Conservation (phyloP, 352 stramenopile species). For the Thalassiosira pacifica region DNA sequence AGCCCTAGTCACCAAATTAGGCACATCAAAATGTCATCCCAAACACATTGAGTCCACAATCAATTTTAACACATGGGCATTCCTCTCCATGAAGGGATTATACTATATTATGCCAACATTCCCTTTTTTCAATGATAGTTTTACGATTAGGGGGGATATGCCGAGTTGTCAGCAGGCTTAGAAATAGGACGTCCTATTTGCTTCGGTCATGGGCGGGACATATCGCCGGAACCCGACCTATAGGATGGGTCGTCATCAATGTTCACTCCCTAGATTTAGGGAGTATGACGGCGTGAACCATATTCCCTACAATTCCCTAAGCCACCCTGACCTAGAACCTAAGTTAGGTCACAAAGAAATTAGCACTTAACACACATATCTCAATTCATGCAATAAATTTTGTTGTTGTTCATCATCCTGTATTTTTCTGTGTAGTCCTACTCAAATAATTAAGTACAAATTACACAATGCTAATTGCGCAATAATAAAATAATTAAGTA, state of each 20-base stretch:
- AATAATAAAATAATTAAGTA: too few species aligned
- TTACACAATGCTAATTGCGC: too few species aligned
- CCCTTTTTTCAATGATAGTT: constrained; percentile 61
- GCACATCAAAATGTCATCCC: constrained; percentile 53
- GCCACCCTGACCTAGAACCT: neutral
- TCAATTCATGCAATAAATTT: too few species aligned
- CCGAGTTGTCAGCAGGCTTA: too few species aligned
- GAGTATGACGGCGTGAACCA: neutral
- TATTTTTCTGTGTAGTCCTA: too few species aligned
- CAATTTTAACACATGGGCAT: constrained; percentile 66
- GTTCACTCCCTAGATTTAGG: too few species aligned
- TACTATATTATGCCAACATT: constrained; percentile 58
- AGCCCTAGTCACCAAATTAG: constrained; percentile 67
- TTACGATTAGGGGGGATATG: constrained; percentile 64
- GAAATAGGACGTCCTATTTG: too few species aligned
- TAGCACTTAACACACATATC: neutral
- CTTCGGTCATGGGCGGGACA: too few species aligned
- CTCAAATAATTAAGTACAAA: too few species aligned
- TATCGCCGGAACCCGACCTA: too few species aligned
- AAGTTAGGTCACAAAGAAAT: neutral
- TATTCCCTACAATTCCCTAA: neutral
- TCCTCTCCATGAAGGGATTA: constrained; percentile 62
- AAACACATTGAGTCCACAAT: constrained; percentile 71
- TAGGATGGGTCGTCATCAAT: too few species aligned
- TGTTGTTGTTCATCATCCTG: neutral